Percentiles rank a stretch among this genome's conserved stretches.
phyloP scores from a whole-genome alignment of 1,139 yeast species.

The Kodamaea suecica region DNA sequence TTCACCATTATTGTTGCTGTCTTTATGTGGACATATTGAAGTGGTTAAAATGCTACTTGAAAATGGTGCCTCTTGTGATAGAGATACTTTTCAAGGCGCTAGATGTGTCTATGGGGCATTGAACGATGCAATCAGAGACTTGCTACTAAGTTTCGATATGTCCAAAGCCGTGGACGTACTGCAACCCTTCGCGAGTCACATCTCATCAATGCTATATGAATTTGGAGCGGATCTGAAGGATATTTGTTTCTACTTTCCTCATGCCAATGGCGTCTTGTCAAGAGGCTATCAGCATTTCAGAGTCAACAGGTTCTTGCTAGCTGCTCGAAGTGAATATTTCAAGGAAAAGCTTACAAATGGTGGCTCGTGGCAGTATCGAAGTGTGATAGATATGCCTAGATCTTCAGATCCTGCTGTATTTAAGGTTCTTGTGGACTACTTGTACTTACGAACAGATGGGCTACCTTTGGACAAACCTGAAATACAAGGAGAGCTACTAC shows the following conservation, averaged over 20 bases:
- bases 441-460: conserved; percentile 45
- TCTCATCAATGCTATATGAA: conserved; percentile 46
- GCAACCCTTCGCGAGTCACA: conserved; percentile 76
- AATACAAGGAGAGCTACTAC: conserved; percentile 21
- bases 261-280: conserved; percentile 15
- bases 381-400: conserved; percentile 23
- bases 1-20: conserved; percentile 69
- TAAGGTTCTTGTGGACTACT: conserved; percentile 43
- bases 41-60: conserved; percentile 56
- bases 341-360: conserved; percentile 17
- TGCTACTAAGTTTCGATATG: conserved; percentile 59
- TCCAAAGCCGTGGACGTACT: conserved; percentile 63
- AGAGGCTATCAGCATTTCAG: conserved; percentile 19
- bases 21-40: conserved; percentile 68
- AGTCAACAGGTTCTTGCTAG: conserved; percentile 40
- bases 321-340: conserved; percentile 36
- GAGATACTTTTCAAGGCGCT: conserved; percentile 79
- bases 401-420: conserved; percentile 27
- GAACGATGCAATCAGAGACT: conserved; percentile 58
- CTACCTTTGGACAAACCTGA: conserved; percentile 24
- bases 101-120: conserved; percentile 78
- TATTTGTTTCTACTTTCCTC: conserved; percentile 28
- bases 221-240: conserved; percentile 36
- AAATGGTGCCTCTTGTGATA: conserved; percentile 73
- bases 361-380: conserved; percentile 25